Base-by-base conservation (phyloP, 2,329 filamentous ascomycete genomes). In the Botryotinia narcissicola region DNA sequence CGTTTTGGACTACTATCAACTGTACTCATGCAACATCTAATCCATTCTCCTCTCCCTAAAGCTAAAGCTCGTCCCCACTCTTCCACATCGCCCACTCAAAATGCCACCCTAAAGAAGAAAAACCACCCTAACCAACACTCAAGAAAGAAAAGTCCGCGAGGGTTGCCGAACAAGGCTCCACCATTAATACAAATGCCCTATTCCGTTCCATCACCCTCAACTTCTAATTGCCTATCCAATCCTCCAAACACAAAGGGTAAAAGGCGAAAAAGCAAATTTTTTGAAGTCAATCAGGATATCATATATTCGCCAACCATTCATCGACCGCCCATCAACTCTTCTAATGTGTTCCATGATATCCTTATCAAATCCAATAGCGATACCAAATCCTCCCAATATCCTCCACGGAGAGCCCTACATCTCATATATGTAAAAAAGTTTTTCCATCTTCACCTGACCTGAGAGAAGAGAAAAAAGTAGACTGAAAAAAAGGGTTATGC, bases 111-210 rank as follows among this genome's bases (percentile, higher is more conserved):
- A 57, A 68, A 67, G 35, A 20, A 67, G 51, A 54, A 68, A 9
- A 10, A 4, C 64, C 46, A 25, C 46, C 40, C 46, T 18, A 57
- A 68, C 35, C 32, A 70, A 32, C 22, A 66, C 29, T 66, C 29
- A 46, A 32, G 44, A 70, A 18, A 61, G 14, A 44, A 44, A 61
- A 44, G 51, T 22, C 48, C 35, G 20, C 22, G 32, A 46, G 60
- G 44, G 16, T 40, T 44, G 54, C 35, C 35, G n/a, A 54, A 64
- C 32, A 64, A 64, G 70, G 70, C 70, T 29, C 9, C 59, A 64
- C 44, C 70, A 71, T 71, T 71, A 54, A 71, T 71, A 71, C 70
- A 71, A 71, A 51, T 71, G 59, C 59, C 70, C 44, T 57, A 51
- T 63, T 32, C 44, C 16, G 4, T 32, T 44, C 59, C 44, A 25